A percentile compares a stretch with the other conserved stretches of the same genome.
phyloP scores from a whole-genome alignment of 345 rosid genomes.

The Leavenworthia alabamica region DNA sequence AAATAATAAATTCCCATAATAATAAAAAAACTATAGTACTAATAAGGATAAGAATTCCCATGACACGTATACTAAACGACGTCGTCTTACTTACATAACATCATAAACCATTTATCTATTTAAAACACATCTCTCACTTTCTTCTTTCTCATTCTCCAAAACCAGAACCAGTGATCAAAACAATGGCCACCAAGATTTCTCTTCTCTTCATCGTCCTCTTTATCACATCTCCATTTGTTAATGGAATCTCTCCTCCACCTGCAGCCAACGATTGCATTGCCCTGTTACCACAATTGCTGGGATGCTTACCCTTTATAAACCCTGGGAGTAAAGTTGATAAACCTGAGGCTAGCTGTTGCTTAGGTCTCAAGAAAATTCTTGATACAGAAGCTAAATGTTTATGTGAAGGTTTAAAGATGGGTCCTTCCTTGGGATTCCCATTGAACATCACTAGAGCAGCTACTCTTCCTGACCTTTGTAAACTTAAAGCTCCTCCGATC shows the following conservation, averaged over 20 bases:
- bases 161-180: neutral
- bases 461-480: constrained; percentile 21
- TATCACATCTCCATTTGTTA: neutral
- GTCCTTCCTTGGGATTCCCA: neutral
- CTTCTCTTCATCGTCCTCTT: constrained; percentile 5
- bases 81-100: neutral
- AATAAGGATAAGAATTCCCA: neutral
- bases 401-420: constrained; percentile 17
- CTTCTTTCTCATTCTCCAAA: neutral
- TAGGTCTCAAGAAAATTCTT: constrained; percentile 6
- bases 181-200: constrained; percentile 2
- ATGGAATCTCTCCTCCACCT: neutral
- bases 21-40: too few species aligned
- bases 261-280: neutral
- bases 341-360: constrained; percentile 4
- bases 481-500: constrained; percentile 18
- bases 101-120: neutral
- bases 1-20: neutral
- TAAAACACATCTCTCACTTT: neutral
- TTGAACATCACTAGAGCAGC: constrained; percentile 15
- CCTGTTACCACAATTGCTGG: neutral
- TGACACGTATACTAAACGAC: neutral
- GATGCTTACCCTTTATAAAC: constrained; percentile 14
- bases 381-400: constrained; percentile 11
- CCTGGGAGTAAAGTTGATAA: constrained; percentile 10